Base-by-base conservation (phyloP, 331 rosid genomes). In the Malus hybrid region DNA sequence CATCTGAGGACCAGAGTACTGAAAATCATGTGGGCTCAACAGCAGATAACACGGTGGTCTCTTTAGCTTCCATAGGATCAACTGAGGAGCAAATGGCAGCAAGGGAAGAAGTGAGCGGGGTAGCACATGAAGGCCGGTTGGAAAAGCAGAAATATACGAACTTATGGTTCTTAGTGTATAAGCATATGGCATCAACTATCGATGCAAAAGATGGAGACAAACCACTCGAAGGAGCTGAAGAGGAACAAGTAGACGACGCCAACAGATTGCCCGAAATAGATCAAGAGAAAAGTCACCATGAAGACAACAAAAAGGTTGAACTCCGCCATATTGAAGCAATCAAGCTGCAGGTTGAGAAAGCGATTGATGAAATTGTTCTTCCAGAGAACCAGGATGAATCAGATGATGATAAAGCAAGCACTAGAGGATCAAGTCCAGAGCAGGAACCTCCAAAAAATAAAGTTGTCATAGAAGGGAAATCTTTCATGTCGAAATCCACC, bases 261-360 rank as follows among this genome's bases (percentile, higher is more conserved):
- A 44, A 63, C 68, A 24, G 34, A 55, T 50, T 33, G 63, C 30
- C 74, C 65, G 82, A n/a, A 77, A 33, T 19, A 58, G 53, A 76
- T 81, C 81, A 77, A 77, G 80, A 74, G 69, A 70, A 67, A 63
- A 80, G 80, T 62, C 78, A 48, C 39, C 55, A 20, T 63, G 79
- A 67, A 75, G 77, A 80, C 28, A 86, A 81, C 44, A 75, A 80
- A 11, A 88, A 81, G 26, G 80, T 83, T 48, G 77, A 81, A 71
- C 89, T 75, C 18, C 89, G 44, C 55, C 88, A 80, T 64, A 79
- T 80, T 64, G 97, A 94, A 89, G 88, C 97, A 65, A 82, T 92
- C 78, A 92, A 86, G 91, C 85, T 92, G 26, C 66, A 62, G 33
- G 91, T 94, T 50, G 96, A 94, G 79, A 97, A 89, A 74, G 99